Conservation (phyloP, 345 rosid genomes). For the Citrus sp. region DNA sequence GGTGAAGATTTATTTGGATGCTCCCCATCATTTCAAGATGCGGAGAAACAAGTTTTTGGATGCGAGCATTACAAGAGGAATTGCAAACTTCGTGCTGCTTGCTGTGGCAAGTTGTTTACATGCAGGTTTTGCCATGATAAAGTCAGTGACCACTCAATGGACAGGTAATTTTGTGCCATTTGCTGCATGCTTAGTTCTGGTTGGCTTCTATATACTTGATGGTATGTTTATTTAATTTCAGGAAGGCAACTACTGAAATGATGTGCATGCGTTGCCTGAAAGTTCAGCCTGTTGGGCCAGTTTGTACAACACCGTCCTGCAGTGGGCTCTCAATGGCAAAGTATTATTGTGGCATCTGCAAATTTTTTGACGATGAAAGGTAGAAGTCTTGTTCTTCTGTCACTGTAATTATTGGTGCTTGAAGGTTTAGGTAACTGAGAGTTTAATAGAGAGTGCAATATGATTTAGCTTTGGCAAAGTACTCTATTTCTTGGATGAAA, state of each 20-base stretch:
- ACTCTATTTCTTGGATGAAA: background rate
- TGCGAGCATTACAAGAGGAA: constrained; percentile 84
- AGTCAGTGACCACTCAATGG: constrained; percentile 79
- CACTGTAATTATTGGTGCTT: background rate
- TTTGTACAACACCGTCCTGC: constrained; percentile 57
- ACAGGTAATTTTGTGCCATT: constrained; percentile 44
- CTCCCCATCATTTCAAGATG: constrained; percentile 64
- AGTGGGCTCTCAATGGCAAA: constrained; percentile 66
- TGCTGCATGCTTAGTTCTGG: background rate
- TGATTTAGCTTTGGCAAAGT: background rate
- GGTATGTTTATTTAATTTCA: constrained; percentile 24
- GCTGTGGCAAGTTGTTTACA: constrained; percentile 66
- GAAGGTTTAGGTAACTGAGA: background rate
- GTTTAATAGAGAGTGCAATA: background rate
- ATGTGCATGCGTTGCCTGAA: constrained; percentile 80
- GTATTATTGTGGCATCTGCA: constrained; percentile 64
- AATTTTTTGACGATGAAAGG: constrained; percentile 67
- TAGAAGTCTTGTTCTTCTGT: constrained; percentile 4
- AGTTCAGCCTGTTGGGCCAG: constrained; percentile 65
- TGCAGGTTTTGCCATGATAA: constrained; percentile 84
- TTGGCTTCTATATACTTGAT: constrained; percentile 13
- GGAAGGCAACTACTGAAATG: constrained; percentile 77
- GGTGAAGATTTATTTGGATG: constrained; percentile 50
- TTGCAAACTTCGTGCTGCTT: constrained; percentile 73
- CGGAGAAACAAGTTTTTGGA: constrained; percentile 53